These are phyloP conservation scores for Ailanthus altissimus DNA, from an alignment of 345 rosid species.

Conservation along the genomic window DNA sequence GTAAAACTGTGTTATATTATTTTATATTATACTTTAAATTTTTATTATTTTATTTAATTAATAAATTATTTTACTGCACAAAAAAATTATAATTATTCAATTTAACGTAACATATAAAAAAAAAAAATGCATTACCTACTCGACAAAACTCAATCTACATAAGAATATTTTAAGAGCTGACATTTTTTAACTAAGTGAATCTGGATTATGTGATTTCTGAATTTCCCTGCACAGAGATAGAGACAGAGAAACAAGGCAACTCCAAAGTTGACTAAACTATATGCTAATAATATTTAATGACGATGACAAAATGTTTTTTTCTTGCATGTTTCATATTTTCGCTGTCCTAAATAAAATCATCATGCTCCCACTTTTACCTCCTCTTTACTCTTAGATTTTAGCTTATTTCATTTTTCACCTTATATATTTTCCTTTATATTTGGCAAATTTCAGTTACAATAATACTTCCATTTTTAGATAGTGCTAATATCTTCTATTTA, in stretches of 20 bases:
- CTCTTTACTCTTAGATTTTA: not conserved
- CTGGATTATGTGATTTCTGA: not conserved
- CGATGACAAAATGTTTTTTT: slow-evolving; percentile 4
- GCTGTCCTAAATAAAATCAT: slow-evolving; percentile 6
- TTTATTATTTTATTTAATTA: too few relatives aligned
- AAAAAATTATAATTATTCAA: too few relatives aligned
- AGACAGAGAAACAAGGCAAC: not conserved
- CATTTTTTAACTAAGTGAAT: not conserved
- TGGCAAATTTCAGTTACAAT: slow-evolving; percentile 18
- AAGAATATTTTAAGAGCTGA: not conserved
- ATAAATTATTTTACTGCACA: too few relatives aligned
- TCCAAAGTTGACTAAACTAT: slow-evolving; percentile 10
- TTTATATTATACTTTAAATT: too few relatives aligned
- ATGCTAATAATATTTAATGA: slow-evolving; percentile 12
- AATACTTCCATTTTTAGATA: not conserved
- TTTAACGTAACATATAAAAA: too few relatives aligned
- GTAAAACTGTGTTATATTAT: too few relatives aligned
- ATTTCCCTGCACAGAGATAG: not conserved
- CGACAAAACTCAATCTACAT: not conserved
- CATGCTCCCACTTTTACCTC: not conserved
- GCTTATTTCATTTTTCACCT: not conserved
- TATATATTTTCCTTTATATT: slow-evolving; percentile 6
- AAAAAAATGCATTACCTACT: too few relatives aligned
- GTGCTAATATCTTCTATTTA: not conserved
- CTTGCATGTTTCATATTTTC: not conserved